Evolutionary conservation across 140 eudicot species (phyloP), one percentile per base, ranked within the genome.

Genomic region (Oenanthe javanica): DNA sequence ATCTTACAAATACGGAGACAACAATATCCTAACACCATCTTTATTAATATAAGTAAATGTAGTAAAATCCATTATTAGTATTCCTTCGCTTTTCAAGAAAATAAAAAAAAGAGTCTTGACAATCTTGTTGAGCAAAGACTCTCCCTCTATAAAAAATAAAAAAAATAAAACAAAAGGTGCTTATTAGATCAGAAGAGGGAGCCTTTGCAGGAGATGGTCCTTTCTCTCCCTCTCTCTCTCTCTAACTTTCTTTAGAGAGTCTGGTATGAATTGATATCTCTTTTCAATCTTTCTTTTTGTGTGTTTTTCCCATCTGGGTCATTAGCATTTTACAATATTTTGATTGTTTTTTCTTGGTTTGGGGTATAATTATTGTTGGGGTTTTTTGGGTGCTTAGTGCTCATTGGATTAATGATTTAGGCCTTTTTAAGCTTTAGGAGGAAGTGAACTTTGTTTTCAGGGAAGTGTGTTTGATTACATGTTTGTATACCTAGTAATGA

Each of bases 401-500:
- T 31, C 31, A 19, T 73, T 76, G 79, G 31, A n/a, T 50, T 76
- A 46, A 76, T 76, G 79, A 76, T 76, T 76, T 46, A 49, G 13
- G n/a, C 11, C 79, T 76, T 75, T 75, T 14, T 48, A 49, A 50
- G 61, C 64, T 76, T 76, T 51, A 73, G 21, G 77, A 45, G 55
- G 77, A 73, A 73, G 77, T 73, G 77, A 73, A 73, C 77, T 73
- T 73, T 72, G 76, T 72, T 72, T 72, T 72, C 76, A 38, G 77
- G 77, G 52, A 42, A 18, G 77, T 31, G 76, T 71, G 25, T 3
- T 71, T 71, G 76, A 71, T 71, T 71, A 71, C 45, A 31, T 71
- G 76, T 16, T 71, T n/a, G 25, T 82, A 9, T 77, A 81, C 78
- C 72, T 87, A 80, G 75, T 84, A 83, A 87, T 83, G 81, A 81